phyloP scores from a whole-genome alignment of 129 eudicot species.

The Ambrosia trifida region DNA sequence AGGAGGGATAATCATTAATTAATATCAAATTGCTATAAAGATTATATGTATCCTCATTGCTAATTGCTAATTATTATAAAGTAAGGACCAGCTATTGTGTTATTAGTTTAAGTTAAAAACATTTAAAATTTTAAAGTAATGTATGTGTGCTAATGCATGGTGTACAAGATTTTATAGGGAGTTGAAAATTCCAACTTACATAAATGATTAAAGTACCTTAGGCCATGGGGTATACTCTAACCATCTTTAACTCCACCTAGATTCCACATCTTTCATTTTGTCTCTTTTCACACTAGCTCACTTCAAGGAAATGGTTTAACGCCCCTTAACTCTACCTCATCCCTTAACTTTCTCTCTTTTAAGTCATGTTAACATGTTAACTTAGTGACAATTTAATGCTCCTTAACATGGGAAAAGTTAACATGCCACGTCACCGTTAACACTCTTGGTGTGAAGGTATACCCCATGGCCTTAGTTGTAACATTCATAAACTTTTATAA shows the following conservation, averaged over 20 bases:
- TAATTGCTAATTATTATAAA: constrained; percentile 40
- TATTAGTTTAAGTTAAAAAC: constrained; percentile 19
- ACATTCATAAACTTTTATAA: constrained; percentile 21
- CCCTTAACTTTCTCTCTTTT: no score
- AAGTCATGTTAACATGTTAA: no score
- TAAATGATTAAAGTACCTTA: constrained; percentile 1
- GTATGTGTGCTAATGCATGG: constrained; percentile 21
- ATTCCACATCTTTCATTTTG: no score
- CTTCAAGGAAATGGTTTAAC: no score
- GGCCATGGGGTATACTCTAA: no score
- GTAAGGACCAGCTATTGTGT: constrained; percentile 45
- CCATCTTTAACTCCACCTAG: no score
- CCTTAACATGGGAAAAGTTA: no score
- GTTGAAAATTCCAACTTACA: constrained; percentile 19
- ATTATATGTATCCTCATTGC: constrained; percentile 48
- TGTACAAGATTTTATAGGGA: constrained; percentile 14
- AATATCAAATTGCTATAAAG: constrained; percentile 43
- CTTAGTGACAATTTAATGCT: no score
- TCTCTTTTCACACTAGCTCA: no score
- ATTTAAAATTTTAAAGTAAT: not conserved
- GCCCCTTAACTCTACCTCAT: no score
- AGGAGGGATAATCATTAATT: constrained; percentile 8
- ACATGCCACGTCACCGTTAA: no score
- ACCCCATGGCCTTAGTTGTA: constrained; percentile 27
- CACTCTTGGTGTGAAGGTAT: no score